A percentile compares a stretch with the other conserved stretches of the same genome.
Evolutionary conservation across 208 protist species (phyloP).

Genomic region (Leishmania lainsoni): DNA sequence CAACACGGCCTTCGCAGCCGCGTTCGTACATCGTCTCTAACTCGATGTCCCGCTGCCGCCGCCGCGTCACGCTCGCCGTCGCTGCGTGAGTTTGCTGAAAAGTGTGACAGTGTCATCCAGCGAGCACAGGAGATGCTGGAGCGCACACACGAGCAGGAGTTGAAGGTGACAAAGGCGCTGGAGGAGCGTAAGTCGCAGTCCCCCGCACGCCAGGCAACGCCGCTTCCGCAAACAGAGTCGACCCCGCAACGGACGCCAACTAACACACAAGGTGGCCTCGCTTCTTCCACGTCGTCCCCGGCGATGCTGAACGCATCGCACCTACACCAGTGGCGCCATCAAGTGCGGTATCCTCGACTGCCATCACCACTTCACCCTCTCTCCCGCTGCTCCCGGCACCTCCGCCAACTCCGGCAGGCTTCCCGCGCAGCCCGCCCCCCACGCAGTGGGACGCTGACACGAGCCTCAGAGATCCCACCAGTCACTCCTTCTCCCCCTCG

Average conservation of each 20-base stretch:
- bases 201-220: conserved; percentile 20
- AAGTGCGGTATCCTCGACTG: background rate
- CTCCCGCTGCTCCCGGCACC: conserved; percentile 7
- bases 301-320: conserved; percentile 1
- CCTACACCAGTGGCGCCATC: background rate
- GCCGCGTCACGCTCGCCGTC: background rate
- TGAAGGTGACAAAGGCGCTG: conserved; percentile 30
- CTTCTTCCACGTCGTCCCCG: conserved; percentile 1
- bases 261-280: background rate
- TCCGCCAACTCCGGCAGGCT: conserved; percentile 6
- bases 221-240: background rate
- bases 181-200: conserved; percentile 44
- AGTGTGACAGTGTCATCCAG: conserved; percentile 55
- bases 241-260: background rate
- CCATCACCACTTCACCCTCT: conserved; percentile 2
- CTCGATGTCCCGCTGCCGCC: background rate
- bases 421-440: conserved; percentile 9
- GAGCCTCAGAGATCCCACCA: background rate
- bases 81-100: conserved; percentile 28
- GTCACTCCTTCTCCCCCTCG: background rate
- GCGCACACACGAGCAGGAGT: conserved; percentile 39
- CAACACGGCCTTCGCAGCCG: conserved; percentile 27
- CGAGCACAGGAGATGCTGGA: conserved; percentile 60
- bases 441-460: background rate
- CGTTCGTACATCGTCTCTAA: conserved; percentile 18